Evolutionary conservation across 768 basidiomycete species (phyloP).

Genomic region (Leccinum disarticulatum): DNA sequence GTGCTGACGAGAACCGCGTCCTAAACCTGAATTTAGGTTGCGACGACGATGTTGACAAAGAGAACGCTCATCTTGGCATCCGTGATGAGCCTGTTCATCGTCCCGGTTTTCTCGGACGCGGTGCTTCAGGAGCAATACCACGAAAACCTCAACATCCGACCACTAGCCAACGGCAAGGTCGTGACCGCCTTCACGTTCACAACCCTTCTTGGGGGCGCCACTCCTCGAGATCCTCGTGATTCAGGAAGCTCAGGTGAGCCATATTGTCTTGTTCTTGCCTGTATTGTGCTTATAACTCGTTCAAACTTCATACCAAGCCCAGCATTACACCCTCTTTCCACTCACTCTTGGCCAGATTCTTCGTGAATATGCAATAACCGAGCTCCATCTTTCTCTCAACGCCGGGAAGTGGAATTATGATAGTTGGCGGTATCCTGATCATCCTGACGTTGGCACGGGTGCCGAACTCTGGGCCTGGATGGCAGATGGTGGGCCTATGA

Average conservation of each 20-base stretch:
- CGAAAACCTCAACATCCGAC: slow-evolving; percentile 53
- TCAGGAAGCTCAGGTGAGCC: slow-evolving; percentile 45
- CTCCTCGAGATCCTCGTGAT: slow-evolving; percentile 55
- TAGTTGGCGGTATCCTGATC: slow-evolving; percentile 79
- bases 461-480: slow-evolving; percentile 94
- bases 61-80: slow-evolving; percentile 3
- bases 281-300: background rate
- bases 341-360: slow-evolving; percentile 85
- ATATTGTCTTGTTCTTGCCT: slow-evolving; percentile 5
- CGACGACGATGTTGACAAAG: slow-evolving; percentile 4
- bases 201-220: slow-evolving; percentile 53
- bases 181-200: slow-evolving; percentile 79
- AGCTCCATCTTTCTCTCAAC: slow-evolving; percentile 86
- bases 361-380: slow-evolving; percentile 80
- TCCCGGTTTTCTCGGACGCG: slow-evolving; percentile 2
- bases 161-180: slow-evolving; percentile 82
- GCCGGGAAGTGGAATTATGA: slow-evolving; percentile 91
- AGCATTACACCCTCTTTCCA: slow-evolving; percentile 87
- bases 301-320: slow-evolving; percentile 44
- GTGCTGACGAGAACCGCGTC: background rate
- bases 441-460: slow-evolving; percentile 75
- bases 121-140: slow-evolving; percentile 36
- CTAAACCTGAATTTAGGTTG: background rate
- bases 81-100: slow-evolving; percentile 11
- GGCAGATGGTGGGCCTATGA: slow-evolving; percentile 55